These are phyloP conservation scores for Phytophthora quininea DNA, from an alignment of 352 stramenopile genomes.

Conservation along the genomic window DNA sequence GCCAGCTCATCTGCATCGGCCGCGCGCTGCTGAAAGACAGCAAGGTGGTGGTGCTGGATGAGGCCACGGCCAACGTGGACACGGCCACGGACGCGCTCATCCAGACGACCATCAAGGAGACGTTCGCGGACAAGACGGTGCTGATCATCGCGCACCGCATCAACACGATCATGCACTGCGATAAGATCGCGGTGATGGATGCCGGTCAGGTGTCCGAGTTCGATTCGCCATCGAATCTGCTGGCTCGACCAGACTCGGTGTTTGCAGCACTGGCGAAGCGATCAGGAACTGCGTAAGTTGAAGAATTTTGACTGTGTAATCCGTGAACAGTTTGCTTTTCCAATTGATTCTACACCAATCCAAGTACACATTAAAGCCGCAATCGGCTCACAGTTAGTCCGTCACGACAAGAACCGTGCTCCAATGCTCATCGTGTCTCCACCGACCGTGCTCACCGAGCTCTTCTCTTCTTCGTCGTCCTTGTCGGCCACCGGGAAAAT, in stretches of 20 bases:
- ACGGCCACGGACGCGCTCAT: too few species aligned
- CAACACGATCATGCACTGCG: slow-evolving; percentile 12
- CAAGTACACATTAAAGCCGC: neutral
- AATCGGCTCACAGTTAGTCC: neutral
- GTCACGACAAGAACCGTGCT: neutral
- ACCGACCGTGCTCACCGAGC: neutral
- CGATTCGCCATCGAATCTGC: slow-evolving; percentile 67
- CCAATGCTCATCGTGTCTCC: neutral
- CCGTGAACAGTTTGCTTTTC: neutral
- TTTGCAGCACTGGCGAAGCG: slow-evolving; percentile 42
- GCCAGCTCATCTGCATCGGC: too few species aligned
- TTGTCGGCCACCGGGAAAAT: neutral
- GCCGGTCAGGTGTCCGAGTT: slow-evolving; percentile 84
- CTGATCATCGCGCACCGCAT: slow-evolving; percentile 11
- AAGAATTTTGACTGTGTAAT: neutral
- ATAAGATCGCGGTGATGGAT: slow-evolving; percentile 58
- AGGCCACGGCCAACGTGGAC: too few species aligned
- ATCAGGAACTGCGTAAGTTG: neutral
- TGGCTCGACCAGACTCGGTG: slow-evolving; percentile 36
- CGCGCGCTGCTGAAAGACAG: too few species aligned
- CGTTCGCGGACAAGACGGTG: slow-evolving; percentile 43
- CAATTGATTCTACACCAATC: neutral
- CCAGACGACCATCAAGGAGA: too few species aligned
- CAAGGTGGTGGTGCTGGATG: too few species aligned
- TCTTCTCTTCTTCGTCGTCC: too few species aligned